Percentiles rank a stretch among this genome's conserved stretches.
Conservation (phyloP, 805 yeast species). For the Candida vartiovaarae region DNA sequence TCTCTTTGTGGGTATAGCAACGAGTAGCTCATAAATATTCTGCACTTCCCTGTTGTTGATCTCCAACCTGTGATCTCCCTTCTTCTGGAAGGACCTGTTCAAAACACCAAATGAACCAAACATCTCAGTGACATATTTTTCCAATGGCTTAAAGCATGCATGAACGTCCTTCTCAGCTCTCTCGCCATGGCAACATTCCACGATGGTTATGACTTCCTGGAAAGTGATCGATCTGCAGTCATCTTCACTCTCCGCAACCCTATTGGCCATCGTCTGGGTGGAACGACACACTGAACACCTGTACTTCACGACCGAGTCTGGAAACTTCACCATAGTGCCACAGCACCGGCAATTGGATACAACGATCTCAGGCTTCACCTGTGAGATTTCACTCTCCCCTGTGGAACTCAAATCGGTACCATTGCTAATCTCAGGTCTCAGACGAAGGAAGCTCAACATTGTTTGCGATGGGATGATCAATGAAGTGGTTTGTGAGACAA, state of each 20-base stretch:
- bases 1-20: slow-evolving; percentile 48
- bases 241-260: not conserved
- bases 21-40: slow-evolving; percentile 38
- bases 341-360: slow-evolving; percentile 37
- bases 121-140: slow-evolving; percentile 34
- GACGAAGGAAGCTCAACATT: not conserved
- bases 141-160: slow-evolving; percentile 42
- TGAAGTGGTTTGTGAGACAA: no score
- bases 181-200: slow-evolving; percentile 5
- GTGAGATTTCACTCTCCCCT: not conserved
- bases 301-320: slow-evolving; percentile 31
- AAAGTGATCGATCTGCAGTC: not conserved
- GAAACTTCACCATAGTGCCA: slow-evolving; percentile 36
- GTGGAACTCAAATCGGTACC: not conserved
- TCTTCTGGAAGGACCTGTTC: slow-evolving; percentile 44
- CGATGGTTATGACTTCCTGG: slow-evolving; percentile 1
- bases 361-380: not conserved
- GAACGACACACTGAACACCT: slow-evolving; percentile 59
- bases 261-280: slow-evolving; percentile 28
- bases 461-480: not conserved
- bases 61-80: slow-evolving; percentile 10
- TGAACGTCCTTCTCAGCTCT: slow-evolving; percentile 9
- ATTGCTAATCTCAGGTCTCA: not conserved
- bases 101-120: slow-evolving; percentile 43
- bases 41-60: slow-evolving; percentile 43